Conservation (phyloP, 495 filamentous ascomycete species). For the Daldinia vernicosa region DNA sequence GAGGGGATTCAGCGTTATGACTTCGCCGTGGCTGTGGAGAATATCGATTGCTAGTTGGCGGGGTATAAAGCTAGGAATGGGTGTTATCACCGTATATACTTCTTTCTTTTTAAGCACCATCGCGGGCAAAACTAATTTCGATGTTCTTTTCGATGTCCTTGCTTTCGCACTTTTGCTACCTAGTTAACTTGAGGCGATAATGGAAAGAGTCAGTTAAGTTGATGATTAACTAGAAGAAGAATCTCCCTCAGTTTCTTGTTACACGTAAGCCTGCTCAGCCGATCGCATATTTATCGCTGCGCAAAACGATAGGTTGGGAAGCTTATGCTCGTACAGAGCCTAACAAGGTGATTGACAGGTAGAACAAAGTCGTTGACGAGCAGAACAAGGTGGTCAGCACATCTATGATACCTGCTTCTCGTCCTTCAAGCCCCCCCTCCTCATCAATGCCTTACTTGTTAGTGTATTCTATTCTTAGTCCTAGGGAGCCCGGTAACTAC, state of each 20-base stretch:
- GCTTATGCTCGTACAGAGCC: slow-evolving; percentile 29
- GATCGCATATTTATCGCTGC: slow-evolving; percentile 26
- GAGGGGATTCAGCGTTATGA: slow-evolving; percentile 80
- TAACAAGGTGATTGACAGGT: slow-evolving; percentile 1
- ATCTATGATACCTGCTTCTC: slow-evolving; percentile 7
- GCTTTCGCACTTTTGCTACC: slow-evolving; percentile 2
- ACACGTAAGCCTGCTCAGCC: slow-evolving; percentile 36
- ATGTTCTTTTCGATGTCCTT: neutral
- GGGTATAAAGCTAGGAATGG: slow-evolving; percentile 59
- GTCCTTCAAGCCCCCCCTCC: neutral
- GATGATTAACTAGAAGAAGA: neutral
- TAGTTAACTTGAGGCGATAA: slow-evolving; percentile 10
- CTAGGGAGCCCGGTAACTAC: slow-evolving; percentile 8
- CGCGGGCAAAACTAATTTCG: slow-evolving; percentile 6
- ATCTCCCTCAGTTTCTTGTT: slow-evolving; percentile 22
- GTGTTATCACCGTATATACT: slow-evolving; percentile 57
- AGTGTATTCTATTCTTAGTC: slow-evolving; percentile 32
- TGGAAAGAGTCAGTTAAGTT: slow-evolving; percentile 5
- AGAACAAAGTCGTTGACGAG: neutral
- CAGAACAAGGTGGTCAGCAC: slow-evolving; percentile 27
- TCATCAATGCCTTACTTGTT: neutral
- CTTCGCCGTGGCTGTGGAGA: slow-evolving; percentile 65
- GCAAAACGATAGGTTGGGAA: slow-evolving; percentile 28
- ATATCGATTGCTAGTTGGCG: slow-evolving; percentile 54
- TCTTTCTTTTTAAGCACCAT: slow-evolving; percentile 61